Conservation (phyloP, 768 basidiomycete species). For the Boletellus emodensis region DNA sequence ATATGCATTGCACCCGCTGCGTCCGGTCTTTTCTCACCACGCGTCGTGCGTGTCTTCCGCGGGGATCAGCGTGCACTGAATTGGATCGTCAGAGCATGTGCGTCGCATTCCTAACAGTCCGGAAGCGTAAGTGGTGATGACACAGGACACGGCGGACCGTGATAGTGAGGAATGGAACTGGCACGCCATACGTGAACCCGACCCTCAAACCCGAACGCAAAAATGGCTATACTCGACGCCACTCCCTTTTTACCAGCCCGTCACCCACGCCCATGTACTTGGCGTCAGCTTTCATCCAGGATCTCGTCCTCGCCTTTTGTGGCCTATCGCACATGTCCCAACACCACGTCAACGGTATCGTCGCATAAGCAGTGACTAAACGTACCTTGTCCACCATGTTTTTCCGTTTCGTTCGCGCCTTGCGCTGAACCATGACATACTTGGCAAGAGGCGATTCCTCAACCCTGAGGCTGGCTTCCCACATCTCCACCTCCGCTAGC, state of each 20-base stretch:
- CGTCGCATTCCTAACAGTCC: neutral
- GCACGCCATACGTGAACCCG: neutral
- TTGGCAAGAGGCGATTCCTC: conserved; percentile 76
- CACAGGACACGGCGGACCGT: neutral
- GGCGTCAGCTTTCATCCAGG: conserved; percentile 41
- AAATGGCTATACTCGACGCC: neutral
- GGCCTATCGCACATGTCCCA: conserved; percentile 43
- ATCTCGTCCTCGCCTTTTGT: conserved; percentile 68
- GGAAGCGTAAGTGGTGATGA: neutral
- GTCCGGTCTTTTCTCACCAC: conserved; percentile 1
- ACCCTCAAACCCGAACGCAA: neutral
- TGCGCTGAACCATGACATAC: conserved; percentile 77
- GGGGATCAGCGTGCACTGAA: conserved; percentile 4
- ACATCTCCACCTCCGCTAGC: conserved; percentile 62
- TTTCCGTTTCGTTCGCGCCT: conserved; percentile 71
- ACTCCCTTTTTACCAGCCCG: neutral
- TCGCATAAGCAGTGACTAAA: neutral
- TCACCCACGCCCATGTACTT: neutral
- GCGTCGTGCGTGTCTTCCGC: neutral
- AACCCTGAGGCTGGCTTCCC: conserved; percentile 61
- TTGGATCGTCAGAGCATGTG: neutral
- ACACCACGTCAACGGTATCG: conserved; percentile 15
- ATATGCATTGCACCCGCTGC: neutral
- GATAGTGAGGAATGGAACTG: neutral
- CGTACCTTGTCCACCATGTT: conserved; percentile 71